Base-by-base conservation (phyloP, 1,139 yeast species). In the Yamadazyma pseudoaaseri region DNA sequence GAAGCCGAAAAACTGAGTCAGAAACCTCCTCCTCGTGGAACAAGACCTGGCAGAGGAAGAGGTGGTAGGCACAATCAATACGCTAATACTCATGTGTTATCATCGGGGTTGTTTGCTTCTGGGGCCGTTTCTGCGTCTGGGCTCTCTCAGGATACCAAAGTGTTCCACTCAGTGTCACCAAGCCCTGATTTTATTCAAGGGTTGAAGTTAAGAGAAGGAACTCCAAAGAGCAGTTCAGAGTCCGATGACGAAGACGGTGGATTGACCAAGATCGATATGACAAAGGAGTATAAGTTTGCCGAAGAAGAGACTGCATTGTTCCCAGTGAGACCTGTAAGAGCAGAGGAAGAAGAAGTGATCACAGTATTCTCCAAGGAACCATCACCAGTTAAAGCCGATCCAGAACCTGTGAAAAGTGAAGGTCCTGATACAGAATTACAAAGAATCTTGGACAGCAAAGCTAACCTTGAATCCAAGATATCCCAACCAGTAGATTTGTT, bases 51-150 rank as follows among this genome's bases (percentile, higher is more conserved):
- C 41, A 36, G 63, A 43, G 66, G 70, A 6, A 51, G 70, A 36
- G 71, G 69, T 27, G 70, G 74, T 15, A 56, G 76, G 37, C 27
- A 20, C 20, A 58, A 54, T 37, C 69, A 70, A 30, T 62, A 79
- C 41, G 76, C 74, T 5, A 84, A 83, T 21, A 82, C 90, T 0
- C 86, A 79, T 46, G 62, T 83, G 30, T 81, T 83, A 7, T 72
- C 83, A 1, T 67, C 84, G 2, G 94, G 94, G 20, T 87, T 90
- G 0, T 62, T 84, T 38, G 75, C 87, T 6, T 72, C 84, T 20
- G 86, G 86, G 5, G 74, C 79, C 9, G 84, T 79, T 3, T 54
- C 69, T 1, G 37, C 56, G 46, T 33, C 55, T 48, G 49, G 65
- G 40, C 32, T 57, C 37, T 49, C 56, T 9, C 27, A 29, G 17